Conservation (phyloP, 495 filamentous ascomycete genomes). For the Tuber borchii region DNA sequence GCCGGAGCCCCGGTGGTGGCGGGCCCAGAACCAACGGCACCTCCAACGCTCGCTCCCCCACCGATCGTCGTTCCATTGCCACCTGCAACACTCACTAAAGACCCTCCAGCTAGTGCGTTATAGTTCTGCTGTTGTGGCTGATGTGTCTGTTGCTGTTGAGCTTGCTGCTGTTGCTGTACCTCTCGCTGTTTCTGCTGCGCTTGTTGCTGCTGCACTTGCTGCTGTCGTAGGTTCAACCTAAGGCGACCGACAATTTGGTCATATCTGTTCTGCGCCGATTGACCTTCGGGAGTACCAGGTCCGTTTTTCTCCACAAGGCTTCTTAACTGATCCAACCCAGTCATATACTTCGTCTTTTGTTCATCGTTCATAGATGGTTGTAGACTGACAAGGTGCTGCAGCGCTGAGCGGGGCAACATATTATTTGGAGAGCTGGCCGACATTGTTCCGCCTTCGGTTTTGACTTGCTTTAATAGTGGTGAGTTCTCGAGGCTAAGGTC, state of each 20-base stretch:
- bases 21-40: conserved; percentile 2
- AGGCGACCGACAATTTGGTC: conserved; percentile 59
- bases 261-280: conserved; percentile 58
- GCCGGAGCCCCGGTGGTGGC: neutral
- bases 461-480: conserved; percentile 28
- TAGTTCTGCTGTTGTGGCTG: conserved; percentile 29
- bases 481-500: conserved; percentile 21
- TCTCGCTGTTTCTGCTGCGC: conserved; percentile 19
- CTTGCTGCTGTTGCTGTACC: conserved; percentile 29
- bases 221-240: conserved; percentile 51
- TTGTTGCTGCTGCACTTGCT: conserved; percentile 8
- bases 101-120: neutral
- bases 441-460: conserved; percentile 17
- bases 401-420: conserved; percentile 18
- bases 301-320: conserved; percentile 54
- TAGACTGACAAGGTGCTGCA: conserved; percentile 26
- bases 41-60: conserved; percentile 9
- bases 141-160: conserved; percentile 18
- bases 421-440: conserved; percentile 6
- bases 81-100: conserved; percentile 6
- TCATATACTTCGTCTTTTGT: conserved; percentile 61
- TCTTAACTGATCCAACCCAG: conserved; percentile 58
- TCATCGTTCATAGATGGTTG: conserved; percentile 50
- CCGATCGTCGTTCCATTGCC: neutral
- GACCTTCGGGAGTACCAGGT: conserved; percentile 53